Conservation (phyloP, 176 grass and related monocot species). For the Hordeum vulgare region MorexV3_pseudomolecules_assembly NC_058524.1:257449536-257450035, state of each 20-base stretch:
- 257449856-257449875: neutral
- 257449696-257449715: neutral
- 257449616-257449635: neutral
- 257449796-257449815: neutral
- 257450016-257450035: neutral
- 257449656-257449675: neutral
- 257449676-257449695: neutral
- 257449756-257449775: neutral
- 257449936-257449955: neutral
- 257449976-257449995: neutral
- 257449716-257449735: neutral
- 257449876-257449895: neutral
- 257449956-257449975: neutral
- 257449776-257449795: neutral
- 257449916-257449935: neutral
- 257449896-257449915: neutral
- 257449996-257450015: neutral
- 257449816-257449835: neutral
- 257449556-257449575: constrained; percentile 82
- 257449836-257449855: neutral
- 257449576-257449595: constrained; percentile 90
- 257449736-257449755: neutral
- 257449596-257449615: constrained; percentile 39
- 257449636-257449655: neutral
- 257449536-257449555: neutral